Evolutionary conservation across 2,329 filamentous ascomycete species (phyloP).

Genomic region (Colletotrichum sp.): DNA sequence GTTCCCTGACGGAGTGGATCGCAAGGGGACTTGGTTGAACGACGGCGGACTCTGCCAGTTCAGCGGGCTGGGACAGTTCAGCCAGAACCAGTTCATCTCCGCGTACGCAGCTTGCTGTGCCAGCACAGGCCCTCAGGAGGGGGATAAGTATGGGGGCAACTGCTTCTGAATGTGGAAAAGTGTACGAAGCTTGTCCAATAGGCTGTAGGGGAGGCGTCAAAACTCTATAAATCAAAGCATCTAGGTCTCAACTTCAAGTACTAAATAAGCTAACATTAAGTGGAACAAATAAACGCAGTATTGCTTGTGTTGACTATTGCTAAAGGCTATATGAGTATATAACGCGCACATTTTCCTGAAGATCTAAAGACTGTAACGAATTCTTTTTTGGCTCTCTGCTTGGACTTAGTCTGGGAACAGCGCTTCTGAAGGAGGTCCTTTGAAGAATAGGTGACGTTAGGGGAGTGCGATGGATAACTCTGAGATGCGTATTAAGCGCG

Average conservation of each 20-base stretch:
- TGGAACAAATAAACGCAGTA: background rate
- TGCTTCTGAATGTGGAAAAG: background rate
- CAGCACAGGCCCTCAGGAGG: background rate
- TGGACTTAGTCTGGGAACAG: background rate
- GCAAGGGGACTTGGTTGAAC: background rate
- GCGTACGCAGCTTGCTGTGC: background rate
- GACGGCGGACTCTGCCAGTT: background rate
- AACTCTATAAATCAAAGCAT: background rate
- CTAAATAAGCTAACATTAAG: background rate
- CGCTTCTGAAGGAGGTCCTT: background rate
- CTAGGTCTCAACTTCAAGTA: background rate
- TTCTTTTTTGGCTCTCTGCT: background rate
- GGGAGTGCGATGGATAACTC: background rate
- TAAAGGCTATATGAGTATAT: background rate
- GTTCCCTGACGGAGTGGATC: background rate
- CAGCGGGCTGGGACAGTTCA: background rate
- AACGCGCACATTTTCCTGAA: background rate
- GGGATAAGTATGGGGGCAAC: background rate
- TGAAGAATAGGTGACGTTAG: background rate
- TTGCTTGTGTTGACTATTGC: background rate
- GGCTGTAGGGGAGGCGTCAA: rapidly evolving
- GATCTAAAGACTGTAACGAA: background rate
- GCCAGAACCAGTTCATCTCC: background rate
- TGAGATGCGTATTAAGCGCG: background rate
- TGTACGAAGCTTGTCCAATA: background rate